phyloP scores from a whole-genome alignment of 306 rosid species.

The Crotalaria pallida region DNA sequence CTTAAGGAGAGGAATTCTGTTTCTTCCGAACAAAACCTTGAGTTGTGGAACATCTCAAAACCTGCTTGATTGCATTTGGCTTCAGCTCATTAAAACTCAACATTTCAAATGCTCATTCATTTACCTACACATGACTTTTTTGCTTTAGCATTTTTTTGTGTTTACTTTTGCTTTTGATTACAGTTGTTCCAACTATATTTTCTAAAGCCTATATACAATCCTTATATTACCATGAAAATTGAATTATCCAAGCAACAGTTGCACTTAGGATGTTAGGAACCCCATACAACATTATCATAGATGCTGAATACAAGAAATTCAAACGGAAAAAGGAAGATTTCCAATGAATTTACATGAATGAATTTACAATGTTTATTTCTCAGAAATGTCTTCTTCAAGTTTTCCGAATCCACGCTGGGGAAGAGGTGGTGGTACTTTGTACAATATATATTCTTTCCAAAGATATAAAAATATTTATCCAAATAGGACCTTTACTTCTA shows the following conservation, averaged over 20 bases:
- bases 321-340: not conserved
- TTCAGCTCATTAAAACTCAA: not conserved
- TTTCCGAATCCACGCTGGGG: no score
- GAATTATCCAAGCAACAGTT: not conserved
- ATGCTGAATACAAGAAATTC: not conserved
- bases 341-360: conserved; percentile 28
- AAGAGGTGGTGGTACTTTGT: conserved; percentile 20
- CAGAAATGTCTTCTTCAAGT: not conserved
- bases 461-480: not conserved
- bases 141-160: no score
- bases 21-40: no score
- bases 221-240: not conserved
- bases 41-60: no score
- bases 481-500: conserved; percentile 18
- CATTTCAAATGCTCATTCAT: not conserved
- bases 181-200: not conserved
- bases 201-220: not conserved
- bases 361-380: conserved; percentile 21
- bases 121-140: no score
- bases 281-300: conserved; percentile 1
- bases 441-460: conserved; percentile 11
- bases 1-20: not conserved
- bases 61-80: not conserved
- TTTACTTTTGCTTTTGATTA: not conserved
- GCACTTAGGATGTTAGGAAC: not conserved